Evolutionary conservation across 176 grass and related monocot species (phyloP).

Genomic region (Cenchrus americanus): DNA sequence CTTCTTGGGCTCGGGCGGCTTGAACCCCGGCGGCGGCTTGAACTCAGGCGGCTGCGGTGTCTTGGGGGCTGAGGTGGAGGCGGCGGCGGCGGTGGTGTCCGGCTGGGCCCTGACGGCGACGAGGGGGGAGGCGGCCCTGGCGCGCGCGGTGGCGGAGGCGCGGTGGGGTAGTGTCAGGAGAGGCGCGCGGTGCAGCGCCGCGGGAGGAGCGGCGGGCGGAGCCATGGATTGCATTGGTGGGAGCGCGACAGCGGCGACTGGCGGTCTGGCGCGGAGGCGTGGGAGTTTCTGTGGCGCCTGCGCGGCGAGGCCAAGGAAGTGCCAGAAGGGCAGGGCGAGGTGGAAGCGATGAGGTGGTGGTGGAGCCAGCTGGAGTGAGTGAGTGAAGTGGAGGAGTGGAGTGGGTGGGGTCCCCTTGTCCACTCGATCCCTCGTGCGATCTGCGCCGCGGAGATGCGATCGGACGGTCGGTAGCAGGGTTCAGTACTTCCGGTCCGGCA

Average conservation of each 20-base stretch:
- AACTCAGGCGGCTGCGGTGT: slow-evolving; percentile 13
- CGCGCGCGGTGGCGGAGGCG: background rate
- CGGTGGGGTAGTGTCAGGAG: slow-evolving; percentile 23
- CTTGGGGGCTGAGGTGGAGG: slow-evolving; percentile 28
- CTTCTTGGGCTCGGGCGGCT: slow-evolving; percentile 65
- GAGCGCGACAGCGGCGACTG: background rate
- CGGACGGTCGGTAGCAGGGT: background rate
- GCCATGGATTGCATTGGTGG: slow-evolving; percentile 31
- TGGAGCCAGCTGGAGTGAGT: background rate
- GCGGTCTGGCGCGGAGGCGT: background rate
- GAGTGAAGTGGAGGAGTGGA: background rate
- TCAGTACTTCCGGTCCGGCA: background rate
- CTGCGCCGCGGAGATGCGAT: background rate
- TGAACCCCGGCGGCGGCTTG: slow-evolving; percentile 64
- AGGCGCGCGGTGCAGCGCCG: background rate
- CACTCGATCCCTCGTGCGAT: background rate
- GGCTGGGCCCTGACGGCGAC: slow-evolving; percentile 28
- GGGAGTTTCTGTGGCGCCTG: slow-evolving; percentile 9
- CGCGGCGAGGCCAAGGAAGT: background rate
- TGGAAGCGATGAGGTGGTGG: background rate
- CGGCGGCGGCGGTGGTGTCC: slow-evolving; percentile 37
- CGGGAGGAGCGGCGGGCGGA: background rate
- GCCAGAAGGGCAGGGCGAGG: background rate
- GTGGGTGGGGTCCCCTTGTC: background rate
- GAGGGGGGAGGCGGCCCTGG: background rate